phyloP scores from a whole-genome alignment of 257 asterid genomes.

The Lycium ferocissimum region DNA sequence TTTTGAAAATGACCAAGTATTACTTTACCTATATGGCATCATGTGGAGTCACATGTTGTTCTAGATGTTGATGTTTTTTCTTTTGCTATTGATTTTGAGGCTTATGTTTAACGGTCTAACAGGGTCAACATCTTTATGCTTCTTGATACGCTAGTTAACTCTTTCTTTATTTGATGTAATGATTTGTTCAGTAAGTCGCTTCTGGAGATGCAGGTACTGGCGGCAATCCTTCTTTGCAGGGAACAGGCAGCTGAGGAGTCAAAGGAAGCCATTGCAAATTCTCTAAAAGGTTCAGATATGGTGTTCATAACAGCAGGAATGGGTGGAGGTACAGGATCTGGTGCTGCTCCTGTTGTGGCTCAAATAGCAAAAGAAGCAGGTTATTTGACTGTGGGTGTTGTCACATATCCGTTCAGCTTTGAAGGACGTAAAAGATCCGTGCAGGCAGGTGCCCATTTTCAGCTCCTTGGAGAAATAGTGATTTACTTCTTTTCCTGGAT shows the following conservation, averaged over 20 bases:
- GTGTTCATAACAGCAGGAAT: constrained; percentile 99
- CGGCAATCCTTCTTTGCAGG: constrained; percentile 92
- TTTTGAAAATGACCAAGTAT: neutral
- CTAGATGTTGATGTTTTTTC: neutral
- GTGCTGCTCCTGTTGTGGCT: constrained; percentile 99
- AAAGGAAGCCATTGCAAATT: constrained; percentile 81
- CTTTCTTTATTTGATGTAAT: neutral
- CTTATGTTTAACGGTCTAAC: neutral
- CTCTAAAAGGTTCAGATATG: constrained; percentile 97
- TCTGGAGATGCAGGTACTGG: constrained; percentile 79
- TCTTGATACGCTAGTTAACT: constrained; percentile 22
- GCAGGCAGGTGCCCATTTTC: constrained; percentile 67
- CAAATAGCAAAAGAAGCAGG: constrained; percentile 94
- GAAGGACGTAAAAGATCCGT: constrained; percentile 94
- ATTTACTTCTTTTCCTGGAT: constrained; percentile 7
- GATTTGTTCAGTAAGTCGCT: constrained; percentile 23
- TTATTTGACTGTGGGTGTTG: constrained; percentile 96
- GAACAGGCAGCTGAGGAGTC: constrained; percentile 99
- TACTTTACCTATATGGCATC: neutral
- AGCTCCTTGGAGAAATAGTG: constrained; percentile 8
- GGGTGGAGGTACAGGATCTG: constrained; percentile 99
- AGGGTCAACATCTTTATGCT: neutral
- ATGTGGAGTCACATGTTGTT: neutral
- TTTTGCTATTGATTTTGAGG: constrained; percentile 13
- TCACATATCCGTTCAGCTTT: constrained; percentile 94